phyloP scores from a whole-genome alignment of 257 asterid species.

The Fraxinus pennsylvanica region DNA sequence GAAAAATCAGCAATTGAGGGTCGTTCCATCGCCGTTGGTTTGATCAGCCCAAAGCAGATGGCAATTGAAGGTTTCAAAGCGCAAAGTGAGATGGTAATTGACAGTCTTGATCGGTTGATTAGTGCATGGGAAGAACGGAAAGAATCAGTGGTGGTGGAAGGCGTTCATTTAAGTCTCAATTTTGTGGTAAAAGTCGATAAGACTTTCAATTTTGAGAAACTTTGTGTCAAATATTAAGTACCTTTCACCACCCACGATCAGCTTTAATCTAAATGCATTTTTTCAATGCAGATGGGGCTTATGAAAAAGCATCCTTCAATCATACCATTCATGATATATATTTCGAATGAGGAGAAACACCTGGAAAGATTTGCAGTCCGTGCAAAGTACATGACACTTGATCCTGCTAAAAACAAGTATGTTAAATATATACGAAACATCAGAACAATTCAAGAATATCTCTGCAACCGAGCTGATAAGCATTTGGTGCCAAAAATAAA shows the following conservation, averaged over 20 bases:
- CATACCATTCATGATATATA: conserved; percentile 93
- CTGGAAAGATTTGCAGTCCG: conserved; percentile 98
- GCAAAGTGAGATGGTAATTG: conserved; percentile 99
- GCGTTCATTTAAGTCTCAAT: conserved; percentile 97
- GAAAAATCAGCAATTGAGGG: conserved; percentile 47
- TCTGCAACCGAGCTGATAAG: conserved; percentile 92
- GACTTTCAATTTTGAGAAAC: conserved; percentile 6
- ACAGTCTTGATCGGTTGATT: conserved; percentile 93
- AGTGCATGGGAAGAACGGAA: conserved; percentile 96
- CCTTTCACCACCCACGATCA: neutral
- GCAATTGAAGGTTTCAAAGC: conserved; percentile 98
- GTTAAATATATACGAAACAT: conserved; percentile 90
- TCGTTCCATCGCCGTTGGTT: conserved; percentile 41
- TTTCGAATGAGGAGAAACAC: conserved; percentile 92
- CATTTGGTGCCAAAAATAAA: conserved; percentile 95
- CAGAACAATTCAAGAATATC: conserved; percentile 95
- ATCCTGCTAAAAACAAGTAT: conserved; percentile 95
- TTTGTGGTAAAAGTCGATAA: conserved; percentile 69
- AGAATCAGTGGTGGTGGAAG: conserved; percentile 97
- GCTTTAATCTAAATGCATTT: conserved; percentile 18
- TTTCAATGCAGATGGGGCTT: conserved; percentile 86
- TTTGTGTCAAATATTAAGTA: neutral
- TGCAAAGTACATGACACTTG: conserved; percentile 97
- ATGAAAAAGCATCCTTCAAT: conserved; percentile 98
- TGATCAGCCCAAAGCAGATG: conserved; percentile 84